Base-by-base conservation (phyloP, 192 early-diverging fungal species). In the Linnemannia exigua region DNA sequence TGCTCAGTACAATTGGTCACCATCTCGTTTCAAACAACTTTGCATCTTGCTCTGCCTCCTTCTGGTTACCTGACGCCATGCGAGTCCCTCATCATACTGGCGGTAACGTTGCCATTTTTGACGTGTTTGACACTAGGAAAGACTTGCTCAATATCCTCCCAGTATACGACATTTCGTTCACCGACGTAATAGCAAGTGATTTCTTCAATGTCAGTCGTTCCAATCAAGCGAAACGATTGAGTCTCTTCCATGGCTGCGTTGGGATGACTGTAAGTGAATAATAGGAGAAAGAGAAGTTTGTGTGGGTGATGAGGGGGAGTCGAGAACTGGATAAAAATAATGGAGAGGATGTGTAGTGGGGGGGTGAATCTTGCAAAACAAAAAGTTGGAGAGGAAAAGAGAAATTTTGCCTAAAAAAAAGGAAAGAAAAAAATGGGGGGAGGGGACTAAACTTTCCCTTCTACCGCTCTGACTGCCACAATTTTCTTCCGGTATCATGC, bases 131-230 rank as follows among this genome's bases (percentile, higher is more conserved):
- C 71, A 11, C 71, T 28, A 52, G 48, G 48, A 73, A 73, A 73
- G 71, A 73, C 71, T 36, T 73, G 37, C 48, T 50, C 50, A 37
- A 73, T 73, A 48, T 46, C 44, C 71, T 33, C 48, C 71, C 71
- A 73, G 47, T 73, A 33, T 12, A 73, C 28, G 71, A 73, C 28
- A 52, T 73, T 33, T 35, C 51, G 71, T 37, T 46, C 71, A 52
- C 44, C 71, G 25, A 73, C 48, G 28, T 33, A 47, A 28, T 52
- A 14, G 48, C 14, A 38, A 46, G 48, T 28, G 48, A 73, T 52
- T 52, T 46, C 37, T 48, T 47, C 48, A 35, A 73, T 73, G 5
- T 52, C 71, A 16, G 71, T 73, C 28, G 71, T 15, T 33, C 71
- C 71, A 11, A 47, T 52, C 71, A 73, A 52, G 71, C 71, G 71